Percentiles rank a stretch among this genome's conserved stretches.
These are phyloP conservation scores for Cladosporium sp. DNA, from an alignment of 2,329 filamentous ascomycete genomes.

Conservation along the genomic window DNA sequence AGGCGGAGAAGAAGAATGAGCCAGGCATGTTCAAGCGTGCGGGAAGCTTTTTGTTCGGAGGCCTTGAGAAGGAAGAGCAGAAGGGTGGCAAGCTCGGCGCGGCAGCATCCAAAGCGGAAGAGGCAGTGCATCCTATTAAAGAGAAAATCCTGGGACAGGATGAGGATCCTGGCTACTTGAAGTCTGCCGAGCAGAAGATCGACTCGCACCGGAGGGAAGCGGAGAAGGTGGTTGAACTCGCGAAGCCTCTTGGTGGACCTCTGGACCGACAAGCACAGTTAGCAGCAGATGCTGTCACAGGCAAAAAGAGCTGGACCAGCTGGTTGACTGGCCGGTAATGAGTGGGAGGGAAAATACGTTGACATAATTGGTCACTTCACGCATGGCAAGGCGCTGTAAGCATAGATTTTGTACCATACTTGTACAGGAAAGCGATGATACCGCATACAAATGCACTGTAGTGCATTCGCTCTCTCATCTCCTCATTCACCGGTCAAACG, in stretches of 20 bases:
- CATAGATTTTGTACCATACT: conserved; percentile 11
- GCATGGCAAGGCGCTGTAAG: conserved; percentile 13
- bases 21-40: conserved; percentile 34
- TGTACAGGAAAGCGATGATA: conserved; percentile 10
- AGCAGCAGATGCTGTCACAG: conserved; percentile 32
- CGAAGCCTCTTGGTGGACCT: conserved; percentile 36
- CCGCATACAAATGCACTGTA: not conserved
- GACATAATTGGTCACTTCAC: conserved; percentile 3
- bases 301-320: conserved; percentile 43
- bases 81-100: conserved; percentile 34
- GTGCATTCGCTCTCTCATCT: not conserved
- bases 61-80: conserved; percentile 33
- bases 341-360: not conserved
- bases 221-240: conserved; percentile 24
- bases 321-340: conserved; percentile 31
- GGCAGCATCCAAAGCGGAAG: conserved; percentile 17
- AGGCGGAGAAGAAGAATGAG: conserved; percentile 35
- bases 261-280: conserved; percentile 44
- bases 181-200: conserved; percentile 32
- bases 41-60: conserved; percentile 31
- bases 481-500: no score
- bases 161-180: conserved; percentile 25
- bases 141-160: conserved; percentile 17
- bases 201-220: conserved; percentile 25
- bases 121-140: conserved; percentile 14